Base-by-base conservation (phyloP, 1,139 yeast species). In the Kurtzmaniella quercitrusa region DNA sequence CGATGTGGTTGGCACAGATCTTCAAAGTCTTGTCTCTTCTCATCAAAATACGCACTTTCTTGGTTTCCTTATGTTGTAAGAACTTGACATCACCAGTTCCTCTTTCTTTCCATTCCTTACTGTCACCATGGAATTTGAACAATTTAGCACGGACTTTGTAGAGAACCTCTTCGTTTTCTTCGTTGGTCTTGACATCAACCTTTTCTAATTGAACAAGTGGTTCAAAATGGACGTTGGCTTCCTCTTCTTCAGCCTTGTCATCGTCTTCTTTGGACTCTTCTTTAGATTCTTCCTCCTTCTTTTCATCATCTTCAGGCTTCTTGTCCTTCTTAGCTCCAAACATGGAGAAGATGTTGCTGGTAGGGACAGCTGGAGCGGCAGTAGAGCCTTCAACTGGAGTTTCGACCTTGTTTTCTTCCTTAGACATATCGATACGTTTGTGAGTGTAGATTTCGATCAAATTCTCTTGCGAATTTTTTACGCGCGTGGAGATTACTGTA, bases 51-150 rank as follows among this genome's bases (percentile, higher is more conserved):
- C 98, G 84, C 50, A 86, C 87, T 72, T 88, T 91, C 45, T 79
- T 77, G 45, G 88, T 72, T 48, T 71, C 71, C 69, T 88, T 88
- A 74, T 91, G 96, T 73, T 93, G 80, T 64, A 93, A 80, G 68
- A 93, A 88, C 71, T 91, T 88, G 57, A 91, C 97, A 61, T 93
- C 98, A 57, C 98, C 99, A 38, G 97, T 89, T 55, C 98, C 98
- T 75, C 98, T 87, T 76, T 94, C 99, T 69, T 94, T 93, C 98
- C 99, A 93, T 71, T 93, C 98, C 61, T 88, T 87, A 46, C 83
- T 63, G 50, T 84, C 89, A 48, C 75, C 76, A 60, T 84, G 87
- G 74, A 84, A 93, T 68, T 89, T 84, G 77, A 93, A 93, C 62
- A 93, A 77, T 71, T 93, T 94, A 55, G 99, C 98, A 64, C 98